Evolutionary conservation across 768 basidiomycete genomes (phyloP), one percentile per base, ranked within the genome.

Genomic region (Lyophyllum decastes): DNA sequence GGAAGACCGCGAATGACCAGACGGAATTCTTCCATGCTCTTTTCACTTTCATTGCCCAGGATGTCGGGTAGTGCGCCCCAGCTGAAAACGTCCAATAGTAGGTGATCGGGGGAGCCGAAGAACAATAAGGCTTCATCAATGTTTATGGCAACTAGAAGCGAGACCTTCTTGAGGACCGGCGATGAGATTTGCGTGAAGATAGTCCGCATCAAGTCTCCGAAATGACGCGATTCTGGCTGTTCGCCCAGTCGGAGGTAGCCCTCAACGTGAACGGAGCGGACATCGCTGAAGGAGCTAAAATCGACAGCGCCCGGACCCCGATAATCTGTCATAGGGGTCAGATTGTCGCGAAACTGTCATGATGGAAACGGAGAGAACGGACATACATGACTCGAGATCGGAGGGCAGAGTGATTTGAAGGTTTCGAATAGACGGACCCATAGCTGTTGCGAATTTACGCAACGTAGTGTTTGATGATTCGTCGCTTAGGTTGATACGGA

Each of bases 71-170:
- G 62, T 26, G 57, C 41, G 24, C 66, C 69, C 71, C 72, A 74
- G 53, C 61, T 64, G 55, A 67, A 70, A 4, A 59, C 49, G 51
- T 70, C 63, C 10, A 73, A 49, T 9, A 70, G 55, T 5, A 65
- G 55, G 49, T 68, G 58, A 46, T 70, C 70, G 22, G 70, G 68
- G 47, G 72, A 58, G 11, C 72, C 71, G 49, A 68, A 67, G 57
- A 67, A 70, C 4, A 62, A 56, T 30, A 65, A 55, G 8, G 55
- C 56, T 17, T 64, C 65, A 25, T 61, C 52, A 2, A 64, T 60
- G 27, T 33, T 61, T 8, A 72, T 50, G 1, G 61, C 63, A n/a
- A 70, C 59, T 3, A 62, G 57, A 19, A 73, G 52, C 4, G 68
- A 65, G 24, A 74, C 51, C 41, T 64, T 60, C 34, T 54, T 57